A percentile compares a stretch with the other conserved stretches of the same genome.
These are phyloP conservation scores for Podaxis sp. DNA, from an alignment of 768 basidiomycete genomes.

Conservation along the genomic window DNA sequence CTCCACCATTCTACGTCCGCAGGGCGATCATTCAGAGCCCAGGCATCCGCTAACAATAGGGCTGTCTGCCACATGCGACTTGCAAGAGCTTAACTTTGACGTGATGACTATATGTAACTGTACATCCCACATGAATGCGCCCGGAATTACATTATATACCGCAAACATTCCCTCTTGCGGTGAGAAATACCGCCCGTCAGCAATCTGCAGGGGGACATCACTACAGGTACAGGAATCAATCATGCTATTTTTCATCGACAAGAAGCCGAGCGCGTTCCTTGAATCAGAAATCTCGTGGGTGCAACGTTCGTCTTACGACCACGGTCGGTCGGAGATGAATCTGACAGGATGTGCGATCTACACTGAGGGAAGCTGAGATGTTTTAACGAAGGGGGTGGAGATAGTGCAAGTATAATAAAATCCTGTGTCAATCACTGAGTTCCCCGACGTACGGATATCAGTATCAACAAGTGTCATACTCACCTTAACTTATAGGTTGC, in stretches of 20 bases:
- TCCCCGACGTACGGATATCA: not conserved
- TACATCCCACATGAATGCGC: not conserved
- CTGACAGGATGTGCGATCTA: constrained; percentile 51
- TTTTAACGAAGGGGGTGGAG: constrained; percentile 40
- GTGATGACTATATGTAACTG: not conserved
- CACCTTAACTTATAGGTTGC: constrained; percentile 51
- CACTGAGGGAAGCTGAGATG: constrained; percentile 40
- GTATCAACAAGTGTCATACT: constrained; percentile 17
- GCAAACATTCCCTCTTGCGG: not conserved
- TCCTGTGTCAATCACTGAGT: constrained; percentile 37
- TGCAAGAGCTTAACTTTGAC: not conserved
- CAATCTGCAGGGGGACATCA: not conserved
- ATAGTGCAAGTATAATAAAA: constrained; percentile 50
- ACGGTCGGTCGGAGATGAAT: constrained; percentile 57
- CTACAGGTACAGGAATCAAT: constrained; percentile 7
- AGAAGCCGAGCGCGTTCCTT: not conserved
- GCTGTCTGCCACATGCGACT: not conserved
- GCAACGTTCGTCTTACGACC: constrained; percentile 35
- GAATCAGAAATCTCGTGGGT: constrained; percentile 35
- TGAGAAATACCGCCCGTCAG: not conserved
- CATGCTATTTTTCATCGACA: not conserved
- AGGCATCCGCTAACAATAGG: not conserved
- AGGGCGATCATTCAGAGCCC: not conserved
- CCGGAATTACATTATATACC: not conserved
- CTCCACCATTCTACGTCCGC: not conserved